These are phyloP conservation scores for Backusella tuberculispora DNA, from an alignment of 192 early-diverging fungal genomes.

Conservation along the genomic window DNA sequence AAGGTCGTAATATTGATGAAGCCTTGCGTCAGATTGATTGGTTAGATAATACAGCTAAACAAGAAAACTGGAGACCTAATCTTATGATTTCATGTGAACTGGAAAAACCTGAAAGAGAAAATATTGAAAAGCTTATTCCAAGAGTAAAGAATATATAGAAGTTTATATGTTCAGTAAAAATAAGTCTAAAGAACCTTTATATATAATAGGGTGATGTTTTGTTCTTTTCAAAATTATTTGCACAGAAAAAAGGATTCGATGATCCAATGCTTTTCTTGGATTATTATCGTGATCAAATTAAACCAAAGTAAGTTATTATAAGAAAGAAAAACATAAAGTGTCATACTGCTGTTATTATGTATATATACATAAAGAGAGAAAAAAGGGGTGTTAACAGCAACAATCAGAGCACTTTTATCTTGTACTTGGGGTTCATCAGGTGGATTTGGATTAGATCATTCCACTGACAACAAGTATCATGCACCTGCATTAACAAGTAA, in stretches of 20 bases:
- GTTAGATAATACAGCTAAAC: slow-evolving; percentile 46
- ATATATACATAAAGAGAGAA: not conserved
- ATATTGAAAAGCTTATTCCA: slow-evolving; percentile 54
- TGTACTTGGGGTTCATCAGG: slow-evolving; percentile 66
- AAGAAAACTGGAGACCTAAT: slow-evolving; percentile 45
- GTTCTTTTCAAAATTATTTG: slow-evolving; percentile 68
- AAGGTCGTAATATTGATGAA: slow-evolving; percentile 60
- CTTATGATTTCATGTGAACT: slow-evolving; percentile 66
- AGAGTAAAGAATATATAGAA: slow-evolving; percentile 22
- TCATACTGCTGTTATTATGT: not conserved
- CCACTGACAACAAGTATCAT: slow-evolving; percentile 35
- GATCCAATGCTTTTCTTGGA: slow-evolving; percentile 39
- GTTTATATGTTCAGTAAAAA: not conserved
- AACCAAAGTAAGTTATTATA: slow-evolving; percentile 24
- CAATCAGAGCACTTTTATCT: slow-evolving; percentile 52
- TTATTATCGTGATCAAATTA: slow-evolving; percentile 13
- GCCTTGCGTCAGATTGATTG: slow-evolving; percentile 56
- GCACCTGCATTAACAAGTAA: slow-evolving; percentile 33
- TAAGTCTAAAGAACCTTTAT: not conserved
- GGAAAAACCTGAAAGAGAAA: slow-evolving; percentile 64
- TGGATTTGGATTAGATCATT: slow-evolving; percentile 42
- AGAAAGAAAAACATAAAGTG: not conserved
- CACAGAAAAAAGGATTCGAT: slow-evolving; percentile 57
- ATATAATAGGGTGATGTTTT: slow-evolving; percentile 53
- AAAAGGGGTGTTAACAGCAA: not conserved